phyloP scores from a whole-genome alignment of 768 basidiomycete genomes.

The Hygrocybe coccinea region DNA sequence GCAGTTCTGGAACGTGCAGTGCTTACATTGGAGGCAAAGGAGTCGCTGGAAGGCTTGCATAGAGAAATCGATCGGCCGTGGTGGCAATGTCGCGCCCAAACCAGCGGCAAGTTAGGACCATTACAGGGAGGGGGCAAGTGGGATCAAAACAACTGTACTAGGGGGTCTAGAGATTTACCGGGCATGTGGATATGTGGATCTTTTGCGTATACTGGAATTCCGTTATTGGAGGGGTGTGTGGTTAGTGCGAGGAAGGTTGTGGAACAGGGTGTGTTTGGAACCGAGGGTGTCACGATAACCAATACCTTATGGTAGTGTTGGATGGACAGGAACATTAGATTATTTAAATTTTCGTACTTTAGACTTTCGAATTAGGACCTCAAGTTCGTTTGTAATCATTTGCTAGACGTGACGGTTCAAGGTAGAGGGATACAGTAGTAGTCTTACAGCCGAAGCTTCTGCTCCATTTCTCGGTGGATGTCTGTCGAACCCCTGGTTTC shows the following conservation, averaged over 20 bases:
- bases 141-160: not conserved
- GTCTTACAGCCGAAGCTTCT: conserved; percentile 44
- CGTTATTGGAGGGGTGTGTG: conserved; percentile 76
- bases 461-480: conserved; percentile 66
- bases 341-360: no score
- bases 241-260: conserved; percentile 60
- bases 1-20: conserved; percentile 62
- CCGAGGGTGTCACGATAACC: conserved; percentile 28
- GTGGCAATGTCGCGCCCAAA: conserved; percentile 36
- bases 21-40: conserved; percentile 46
- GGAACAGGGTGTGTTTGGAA: conserved; percentile 38
- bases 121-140: conserved; percentile 45
- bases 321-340: no score
- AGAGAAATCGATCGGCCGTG: conserved; percentile 32
- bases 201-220: conserved; percentile 68
- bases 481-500: conserved; percentile 45
- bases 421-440: no score
- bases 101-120: conserved; percentile 39
- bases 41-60: conserved; percentile 46
- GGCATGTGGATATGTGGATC: conserved; percentile 71
- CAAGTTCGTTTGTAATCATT: no score
- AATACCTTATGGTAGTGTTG: conserved; percentile 1
- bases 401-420: no score
- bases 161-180: conserved; percentile 26
- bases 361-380: no score